A percentile compares a stretch with the other conserved stretches of the same genome.
phyloP scores from a whole-genome alignment of 345 rosid genomes.

The Bretschneidera sinensis region DNA sequence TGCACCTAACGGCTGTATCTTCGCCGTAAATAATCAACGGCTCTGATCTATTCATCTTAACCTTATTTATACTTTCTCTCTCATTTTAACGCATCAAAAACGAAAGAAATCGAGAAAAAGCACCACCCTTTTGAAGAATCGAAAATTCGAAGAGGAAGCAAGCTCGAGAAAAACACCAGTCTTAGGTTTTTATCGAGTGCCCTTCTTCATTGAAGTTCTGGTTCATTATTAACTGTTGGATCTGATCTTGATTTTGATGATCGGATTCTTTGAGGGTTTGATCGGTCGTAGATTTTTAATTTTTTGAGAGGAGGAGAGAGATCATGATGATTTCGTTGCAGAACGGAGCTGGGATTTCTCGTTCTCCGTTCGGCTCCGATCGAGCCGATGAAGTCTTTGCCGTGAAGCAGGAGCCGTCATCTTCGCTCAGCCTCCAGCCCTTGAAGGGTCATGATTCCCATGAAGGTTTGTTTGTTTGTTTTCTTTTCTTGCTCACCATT shows the following conservation, averaged over 20 bases:
- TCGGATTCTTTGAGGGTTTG: not conserved
- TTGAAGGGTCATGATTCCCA: conserved; percentile 33
- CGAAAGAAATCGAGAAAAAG: not conserved
- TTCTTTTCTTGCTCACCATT: not conserved
- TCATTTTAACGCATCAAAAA: not conserved
- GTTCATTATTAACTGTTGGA: not conserved
- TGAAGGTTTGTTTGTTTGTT: conserved; percentile 21
- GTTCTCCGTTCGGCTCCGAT: conserved; percentile 33
- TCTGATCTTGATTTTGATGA: not conserved
- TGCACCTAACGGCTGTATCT: too few relatives aligned
- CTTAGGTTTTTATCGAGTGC: not conserved
- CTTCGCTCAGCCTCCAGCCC: conserved; percentile 44
- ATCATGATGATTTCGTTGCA: conserved; percentile 48
- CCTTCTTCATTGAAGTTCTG: not conserved
- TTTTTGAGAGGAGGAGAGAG: not conserved
- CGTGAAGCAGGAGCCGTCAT: conserved; percentile 48
- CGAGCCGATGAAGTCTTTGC: conserved; percentile 36
- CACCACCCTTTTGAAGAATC: too few relatives aligned
- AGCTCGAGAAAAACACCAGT: not conserved
- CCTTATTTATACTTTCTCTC: too few relatives aligned
- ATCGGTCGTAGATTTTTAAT: not conserved
- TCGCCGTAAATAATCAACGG: too few relatives aligned
- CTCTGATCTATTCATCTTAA: too few relatives aligned
- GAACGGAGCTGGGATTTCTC: conserved; percentile 39
- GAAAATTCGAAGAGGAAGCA: not conserved